Conservation (phyloP, 768 basidiomycete genomes). For the Suillus subaureus region DNA sequence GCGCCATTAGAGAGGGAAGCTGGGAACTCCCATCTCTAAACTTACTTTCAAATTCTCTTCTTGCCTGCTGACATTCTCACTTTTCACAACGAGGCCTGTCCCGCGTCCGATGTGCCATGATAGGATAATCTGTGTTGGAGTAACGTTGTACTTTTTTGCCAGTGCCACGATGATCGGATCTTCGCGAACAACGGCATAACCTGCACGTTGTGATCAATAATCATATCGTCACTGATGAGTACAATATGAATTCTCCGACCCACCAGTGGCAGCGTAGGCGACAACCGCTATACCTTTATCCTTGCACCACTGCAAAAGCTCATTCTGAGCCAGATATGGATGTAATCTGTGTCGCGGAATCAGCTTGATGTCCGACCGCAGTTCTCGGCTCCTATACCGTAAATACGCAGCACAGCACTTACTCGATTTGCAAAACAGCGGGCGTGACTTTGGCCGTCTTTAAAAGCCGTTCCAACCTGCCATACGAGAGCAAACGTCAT, state of each 20-base stretch:
- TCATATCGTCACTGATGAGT: not conserved
- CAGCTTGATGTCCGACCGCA: conserved; percentile 39
- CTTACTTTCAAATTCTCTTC: conserved; percentile 51
- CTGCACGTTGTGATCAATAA: conserved; percentile 4
- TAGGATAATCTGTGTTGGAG: conserved; percentile 54
- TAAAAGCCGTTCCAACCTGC: conserved; percentile 9
- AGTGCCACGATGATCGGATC: conserved; percentile 35
- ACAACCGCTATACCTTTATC: conserved; percentile 44
- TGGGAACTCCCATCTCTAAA: conserved; percentile 8
- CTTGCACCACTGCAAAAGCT: conserved; percentile 44
- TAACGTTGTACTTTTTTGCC: conserved; percentile 44
- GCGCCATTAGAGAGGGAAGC: not conserved
- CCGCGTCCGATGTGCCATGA: conserved; percentile 60
- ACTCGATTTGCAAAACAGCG: conserved; percentile 45
- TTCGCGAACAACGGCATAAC: conserved; percentile 33
- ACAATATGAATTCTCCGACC: conserved; percentile 11
- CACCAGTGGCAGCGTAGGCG: conserved; percentile 51
- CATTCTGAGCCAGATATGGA: conserved; percentile 47
- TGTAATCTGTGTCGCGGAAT: conserved; percentile 16
- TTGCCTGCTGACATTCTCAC: conserved; percentile 46
- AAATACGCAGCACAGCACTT: not conserved
- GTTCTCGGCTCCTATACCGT: conserved; percentile 27
- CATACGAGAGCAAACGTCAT: not conserved
- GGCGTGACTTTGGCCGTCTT: conserved; percentile 41
- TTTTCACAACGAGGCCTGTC: conserved; percentile 58